Evolutionary conservation across 345 rosid genomes (phyloP), one percentile per base, ranked within the genome.

Genomic region (Aquilaria malaccensis): DNA sequence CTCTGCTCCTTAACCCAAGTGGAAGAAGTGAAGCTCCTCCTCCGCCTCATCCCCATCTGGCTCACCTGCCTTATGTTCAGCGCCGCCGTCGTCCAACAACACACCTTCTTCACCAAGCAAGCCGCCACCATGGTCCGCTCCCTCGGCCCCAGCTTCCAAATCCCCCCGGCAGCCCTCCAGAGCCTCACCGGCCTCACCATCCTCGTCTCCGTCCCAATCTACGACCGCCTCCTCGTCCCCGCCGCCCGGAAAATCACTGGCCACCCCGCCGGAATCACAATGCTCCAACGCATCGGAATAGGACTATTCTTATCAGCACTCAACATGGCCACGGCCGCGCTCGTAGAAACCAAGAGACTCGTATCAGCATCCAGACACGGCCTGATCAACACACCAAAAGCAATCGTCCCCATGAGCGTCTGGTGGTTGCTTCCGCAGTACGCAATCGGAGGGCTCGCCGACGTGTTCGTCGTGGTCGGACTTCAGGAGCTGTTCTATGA

Each of bases 371-470:
- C 64, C 22, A 69, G 77, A 5, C 81, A 86, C 51, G 88, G 83
- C 65, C 72, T 87, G 0, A 30, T 69, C 2, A 84, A 84, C 73
- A 56, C 51, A 46, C 96, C 95, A 0, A 81, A 82, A 72, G 79
- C 63, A 2, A 41, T 59, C 4, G 79, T 88, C 3, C 97, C 98
- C 0, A 85, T 89, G 85, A 79, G 81, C 10, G 64, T 91, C 7
- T 83, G 88, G 82, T 87, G 96, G 96, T 64, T 93, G 45, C 79
- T 89, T n/a, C 98, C 98, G 0, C 98, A 89, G 37, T 89, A 89
- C 65, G 63, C 84, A 37, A 70, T 89, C 5, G 67, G 75, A 0
- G 96, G 85, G 31, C 9, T 84, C 1, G 80, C 80, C 1, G 98
- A 93, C 41, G 85, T 75, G 5, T 87, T 93, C 71, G 61, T 85